Base-by-base conservation (phyloP, 2,329 filamentous ascomycete species). In the Aureobasidium sp. region DNA sequence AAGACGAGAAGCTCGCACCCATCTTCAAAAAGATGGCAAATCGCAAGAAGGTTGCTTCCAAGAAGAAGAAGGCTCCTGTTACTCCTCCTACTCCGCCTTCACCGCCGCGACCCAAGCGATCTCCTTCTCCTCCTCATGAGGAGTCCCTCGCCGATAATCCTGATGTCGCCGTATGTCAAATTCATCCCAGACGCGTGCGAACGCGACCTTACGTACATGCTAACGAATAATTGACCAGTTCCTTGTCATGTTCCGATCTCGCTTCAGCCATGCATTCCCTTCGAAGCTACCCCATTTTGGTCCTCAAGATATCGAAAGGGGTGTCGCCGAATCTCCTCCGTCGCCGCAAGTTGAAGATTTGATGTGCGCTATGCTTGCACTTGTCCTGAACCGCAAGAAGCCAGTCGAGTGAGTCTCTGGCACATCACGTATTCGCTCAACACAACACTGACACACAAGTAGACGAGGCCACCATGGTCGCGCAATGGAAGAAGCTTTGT, bases 361-460 rank as follows among this genome's bases (percentile, higher is more conserved):
- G 63, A 81, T 99, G 29, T 99, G 95, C 79, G 92, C 92, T 65
- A 77, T 99, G 67, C 80, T 99, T 48, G 87, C 89, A 36, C 81
- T 99, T 69, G 84, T 97, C 61, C 81, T 99, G 71, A 99, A 99
- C 76, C 87, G 94, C 75, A 97, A 99, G 81, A 96, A 99, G 74
- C 92, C 96, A 77, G 90, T 97, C 73, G 96, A 99, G 94, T 97
- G 84, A 76, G 63, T 55, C 12, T 34, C 8, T 15, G 53, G n/a
- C 20, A 26, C 32, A 32, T 17, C 29, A n/a, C 24, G 44, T 5
- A 9, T 24, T 17, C 32, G 7, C 12, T 15, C 13, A 37, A 9
- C 20, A 44, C 53, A 26, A 3, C 13, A 29, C 61, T 63, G 13
- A 59, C 34, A 57, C 34, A 17, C 29, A 47, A 66, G 68, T 70